Evolutionary conservation across 805 yeast genomes (phyloP), one percentile per base, ranked within the genome.

Genomic region (Ogataea philodendri): DNA sequence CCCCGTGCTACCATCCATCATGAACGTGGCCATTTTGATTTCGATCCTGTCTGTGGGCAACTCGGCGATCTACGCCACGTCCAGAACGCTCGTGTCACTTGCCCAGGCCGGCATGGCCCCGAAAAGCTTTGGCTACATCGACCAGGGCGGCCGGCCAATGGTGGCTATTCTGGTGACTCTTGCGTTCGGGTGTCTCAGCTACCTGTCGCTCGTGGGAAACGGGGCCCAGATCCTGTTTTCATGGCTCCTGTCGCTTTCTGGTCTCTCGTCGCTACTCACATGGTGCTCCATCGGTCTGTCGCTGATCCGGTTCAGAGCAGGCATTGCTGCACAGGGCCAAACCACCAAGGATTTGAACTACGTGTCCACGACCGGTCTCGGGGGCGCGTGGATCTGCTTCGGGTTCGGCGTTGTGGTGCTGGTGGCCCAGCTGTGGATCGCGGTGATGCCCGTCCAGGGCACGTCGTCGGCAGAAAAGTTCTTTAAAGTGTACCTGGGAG

Each of bases 11-110:
- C 69, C 70, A 13, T 56, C 65, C 1, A 55, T 65, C 7, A 65
- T 66, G 68, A 66, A 66, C 35, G 58, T 54, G 20, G 69, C 66
- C 7, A 66, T 67, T 29, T 46, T 67, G 30, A 45, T 65, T 25
- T 61, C 72, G 5, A 65, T 67, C 18, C 48, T 66, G 37, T 63
- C 69, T 14, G 69, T 66, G 24, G 80, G 78, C 15, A 74, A 74
- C 32, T 69, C 78, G 5, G 72, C 78, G 0, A 75, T 74, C n/a
- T 75, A 68, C 51, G 81, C 77, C 7, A 66, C 76, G 18, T 72
- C 79, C 5, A 65, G 80, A 60, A 70, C 76, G 17, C 52, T 72
- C 33, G 69, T 70, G 20, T 65, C 75, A 1, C 59, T 72, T 30
- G 65, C 75, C 7, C 61, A 66, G 15, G 63, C 66, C 19, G 70